These are phyloP conservation scores for Solanum verrucosum DNA, from an alignment of 257 asterid species.

Conservation along the genomic window DNA sequence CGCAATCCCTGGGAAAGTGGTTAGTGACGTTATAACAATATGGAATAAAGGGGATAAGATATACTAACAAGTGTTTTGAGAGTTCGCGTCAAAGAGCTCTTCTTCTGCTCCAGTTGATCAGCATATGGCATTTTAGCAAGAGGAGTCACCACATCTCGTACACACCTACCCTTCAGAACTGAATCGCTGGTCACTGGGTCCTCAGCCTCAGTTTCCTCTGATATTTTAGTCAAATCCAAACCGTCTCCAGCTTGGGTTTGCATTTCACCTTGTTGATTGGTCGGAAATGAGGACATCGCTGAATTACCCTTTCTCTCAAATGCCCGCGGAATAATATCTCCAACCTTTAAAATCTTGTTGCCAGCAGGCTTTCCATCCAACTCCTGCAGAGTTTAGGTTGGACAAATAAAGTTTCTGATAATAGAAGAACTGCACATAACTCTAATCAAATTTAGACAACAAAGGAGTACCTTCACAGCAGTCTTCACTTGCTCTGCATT, in stretches of 20 bases:
- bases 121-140: constrained; percentile 89
- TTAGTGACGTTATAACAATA: neutral
- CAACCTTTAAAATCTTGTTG: constrained; percentile 64
- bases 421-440: neutral
- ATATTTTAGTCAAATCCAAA: constrained; percentile 8
- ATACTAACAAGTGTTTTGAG: constrained; percentile 73
- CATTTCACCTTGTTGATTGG: constrained; percentile 15
- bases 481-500: constrained; percentile 42
- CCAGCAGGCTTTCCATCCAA: constrained; percentile 65
- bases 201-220: constrained; percentile 24
- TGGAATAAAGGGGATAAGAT: neutral
- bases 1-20: neutral
- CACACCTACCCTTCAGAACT: constrained; percentile 47
- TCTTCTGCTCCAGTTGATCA: constrained; percentile 83
- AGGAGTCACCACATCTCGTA: constrained; percentile 87
- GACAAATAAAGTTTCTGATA: constrained; percentile 5
- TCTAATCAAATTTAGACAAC: neutral
- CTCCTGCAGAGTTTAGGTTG: constrained; percentile 40
- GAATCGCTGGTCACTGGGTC: constrained; percentile 22
- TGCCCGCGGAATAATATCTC: constrained; percentile 59
- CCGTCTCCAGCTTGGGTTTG: constrained; percentile 11
- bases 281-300: constrained; percentile 6
- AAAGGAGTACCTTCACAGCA: constrained; percentile 47
- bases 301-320: constrained; percentile 53
- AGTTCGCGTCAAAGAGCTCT: constrained; percentile 47